These are phyloP conservation scores for Pseudogymnoascus sp. DNA, from an alignment of 2,329 filamentous ascomycete species.

Conservation along the genomic window DNA sequence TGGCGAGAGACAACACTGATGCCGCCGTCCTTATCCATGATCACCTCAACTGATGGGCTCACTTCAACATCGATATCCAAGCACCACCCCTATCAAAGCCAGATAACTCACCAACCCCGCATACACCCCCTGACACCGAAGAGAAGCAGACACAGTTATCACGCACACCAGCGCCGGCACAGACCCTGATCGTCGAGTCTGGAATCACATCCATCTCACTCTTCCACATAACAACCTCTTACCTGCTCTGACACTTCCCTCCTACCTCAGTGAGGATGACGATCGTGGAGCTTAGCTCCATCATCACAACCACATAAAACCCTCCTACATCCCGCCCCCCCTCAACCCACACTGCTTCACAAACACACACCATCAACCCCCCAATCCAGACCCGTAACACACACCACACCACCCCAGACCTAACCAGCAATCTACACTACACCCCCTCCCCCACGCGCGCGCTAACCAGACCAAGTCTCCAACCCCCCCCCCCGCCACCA, in stretches of 20 bases:
- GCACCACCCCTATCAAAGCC: neutral
- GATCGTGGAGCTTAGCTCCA: neutral
- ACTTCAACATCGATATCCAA: neutral
- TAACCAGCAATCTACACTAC: too few relatives aligned
- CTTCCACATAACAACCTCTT: neutral
- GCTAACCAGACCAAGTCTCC: too few relatives aligned
- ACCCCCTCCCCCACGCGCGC: too few relatives aligned
- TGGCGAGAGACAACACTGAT: too few relatives aligned
- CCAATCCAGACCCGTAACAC: neutral
- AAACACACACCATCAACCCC: too few relatives aligned
- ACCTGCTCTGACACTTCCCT: neutral
- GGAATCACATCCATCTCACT: neutral
- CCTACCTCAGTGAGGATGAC: neutral
- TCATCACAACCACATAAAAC: neutral
- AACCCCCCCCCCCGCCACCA: neutral
- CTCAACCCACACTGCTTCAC: neutral
- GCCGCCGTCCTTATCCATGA: neutral
- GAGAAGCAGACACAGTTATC: neutral
- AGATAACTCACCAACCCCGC: neutral
- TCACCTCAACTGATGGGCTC: neutral
- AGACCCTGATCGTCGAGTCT: neutral
- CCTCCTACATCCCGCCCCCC: neutral
- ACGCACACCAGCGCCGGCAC: neutral
- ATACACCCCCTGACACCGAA: neutral
- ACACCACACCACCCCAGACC: neutral